These are phyloP conservation scores for Trichoderma orchidacearum DNA, from an alignment of 495 filamentous ascomycete species.

Conservation along the genomic window DNA sequence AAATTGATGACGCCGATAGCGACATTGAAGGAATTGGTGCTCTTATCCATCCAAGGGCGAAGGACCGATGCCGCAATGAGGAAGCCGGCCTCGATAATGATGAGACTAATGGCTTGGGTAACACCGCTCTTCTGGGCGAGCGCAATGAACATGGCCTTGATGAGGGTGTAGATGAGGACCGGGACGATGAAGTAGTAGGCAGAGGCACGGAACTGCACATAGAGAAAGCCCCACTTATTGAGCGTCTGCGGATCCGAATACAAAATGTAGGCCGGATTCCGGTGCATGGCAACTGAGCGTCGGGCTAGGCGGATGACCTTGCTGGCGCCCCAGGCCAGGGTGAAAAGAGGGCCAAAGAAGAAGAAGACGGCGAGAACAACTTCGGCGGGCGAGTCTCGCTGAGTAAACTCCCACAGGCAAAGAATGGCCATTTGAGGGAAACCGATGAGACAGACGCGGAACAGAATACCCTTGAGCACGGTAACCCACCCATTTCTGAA, in stretches of 20 bases:
- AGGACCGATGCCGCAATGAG: conserved; percentile 69
- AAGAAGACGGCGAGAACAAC: conserved; percentile 83
- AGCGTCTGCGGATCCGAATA: conserved; percentile 86
- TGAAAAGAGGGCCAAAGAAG: conserved; percentile 64
- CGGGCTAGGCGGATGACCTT: conserved; percentile 85
- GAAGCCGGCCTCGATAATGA: conserved; percentile 73
- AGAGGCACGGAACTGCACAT: conserved; percentile 92
- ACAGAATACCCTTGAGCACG: conserved; percentile 83
- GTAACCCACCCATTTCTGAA: conserved; percentile 76
- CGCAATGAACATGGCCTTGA: conserved; percentile 88
- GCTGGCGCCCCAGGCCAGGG: conserved; percentile 75
- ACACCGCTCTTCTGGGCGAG: conserved; percentile 62
- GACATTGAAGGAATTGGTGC: conserved; percentile 95
- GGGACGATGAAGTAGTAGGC: conserved; percentile 96
- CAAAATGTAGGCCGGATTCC: conserved; percentile 92
- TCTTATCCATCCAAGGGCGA: conserved; percentile 98
- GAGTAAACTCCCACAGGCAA: conserved; percentile 89
- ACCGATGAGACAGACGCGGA: conserved; percentile 80
- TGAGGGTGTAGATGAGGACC: conserved; percentile 58
- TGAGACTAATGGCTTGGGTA: conserved; percentile 70
- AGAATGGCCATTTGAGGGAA: conserved; percentile 87
- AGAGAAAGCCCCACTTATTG: conserved; percentile 98
- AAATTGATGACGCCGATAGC: conserved; percentile 84
- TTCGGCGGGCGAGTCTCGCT: conserved; percentile 73
- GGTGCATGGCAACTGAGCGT: conserved; percentile 80